These are phyloP conservation scores for Spiromastix sp. DNA, from an alignment of 2,329 filamentous ascomycete species.

Conservation along the genomic window DNA sequence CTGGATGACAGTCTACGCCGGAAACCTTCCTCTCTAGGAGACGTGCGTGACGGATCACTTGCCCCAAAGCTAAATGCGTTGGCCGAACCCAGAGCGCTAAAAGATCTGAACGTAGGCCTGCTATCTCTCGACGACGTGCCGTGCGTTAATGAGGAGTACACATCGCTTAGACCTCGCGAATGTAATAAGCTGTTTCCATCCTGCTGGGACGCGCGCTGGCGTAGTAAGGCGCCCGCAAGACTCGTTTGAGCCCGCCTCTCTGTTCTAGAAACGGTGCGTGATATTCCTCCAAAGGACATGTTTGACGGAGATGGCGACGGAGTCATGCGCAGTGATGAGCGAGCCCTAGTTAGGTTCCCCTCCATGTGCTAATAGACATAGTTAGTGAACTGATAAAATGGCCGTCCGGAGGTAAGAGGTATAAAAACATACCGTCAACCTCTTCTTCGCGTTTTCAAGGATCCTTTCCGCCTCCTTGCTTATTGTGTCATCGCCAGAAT, in stretches of 20 bases:
- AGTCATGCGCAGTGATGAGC: constrained; percentile 52
- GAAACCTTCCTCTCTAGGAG: constrained; percentile 23
- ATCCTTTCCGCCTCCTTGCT: constrained; percentile 82
- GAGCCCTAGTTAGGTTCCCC: constrained; percentile 71
- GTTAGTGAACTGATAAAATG: too few relatives aligned
- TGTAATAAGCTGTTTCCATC: constrained; percentile 37
- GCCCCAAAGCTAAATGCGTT: constrained; percentile 21
- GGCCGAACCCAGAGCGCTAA: constrained; percentile 45
- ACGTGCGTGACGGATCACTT: constrained; percentile 24
- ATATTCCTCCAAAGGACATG: constrained; percentile 26
- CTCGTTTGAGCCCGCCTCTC: constrained; percentile 21
- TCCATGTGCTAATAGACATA: constrained; percentile 65
- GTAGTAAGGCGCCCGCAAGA: constrained; percentile 20
- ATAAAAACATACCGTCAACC: constrained; percentile 59
- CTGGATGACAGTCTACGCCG: constrained; percentile 22
- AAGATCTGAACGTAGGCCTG: constrained; percentile 45
- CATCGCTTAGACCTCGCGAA: constrained; percentile 52
- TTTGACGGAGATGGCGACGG: constrained; percentile 39
- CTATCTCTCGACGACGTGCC: constrained; percentile 22
- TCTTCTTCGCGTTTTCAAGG: constrained; percentile 80
- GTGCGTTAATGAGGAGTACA: constrained; percentile 39
- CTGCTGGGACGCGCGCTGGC: constrained; percentile 28
- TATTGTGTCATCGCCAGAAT: constrained; percentile 55
- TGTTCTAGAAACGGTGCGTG: constrained; percentile 30
- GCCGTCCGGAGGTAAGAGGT: neutral